A percentile compares a stretch with the other conserved stretches of the same genome.
phyloP scores from a whole-genome alignment of 164 flowering plant genomes.

The Umbilicus rupestris region DNA sequence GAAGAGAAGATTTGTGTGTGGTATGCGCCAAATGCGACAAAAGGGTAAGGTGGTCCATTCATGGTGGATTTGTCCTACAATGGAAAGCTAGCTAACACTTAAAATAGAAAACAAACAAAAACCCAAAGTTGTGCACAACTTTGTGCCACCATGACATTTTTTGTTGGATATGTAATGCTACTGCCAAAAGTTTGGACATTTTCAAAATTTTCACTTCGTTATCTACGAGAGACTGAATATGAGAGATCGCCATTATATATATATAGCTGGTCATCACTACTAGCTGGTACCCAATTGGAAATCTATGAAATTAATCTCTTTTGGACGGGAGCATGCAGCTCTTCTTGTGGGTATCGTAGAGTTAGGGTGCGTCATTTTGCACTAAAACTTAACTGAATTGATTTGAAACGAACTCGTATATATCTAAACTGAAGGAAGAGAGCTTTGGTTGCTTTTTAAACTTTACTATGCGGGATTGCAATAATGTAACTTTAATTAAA shows the following conservation, averaged over 20 bases:
- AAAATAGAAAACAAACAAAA: neutral
- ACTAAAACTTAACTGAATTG: too few species aligned
- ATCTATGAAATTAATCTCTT: neutral
- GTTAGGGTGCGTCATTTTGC: too few species aligned
- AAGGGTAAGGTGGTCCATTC: neutral
- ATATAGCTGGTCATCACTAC: neutral
- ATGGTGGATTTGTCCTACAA: neutral
- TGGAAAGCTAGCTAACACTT: neutral
- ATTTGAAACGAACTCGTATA: too few species aligned
- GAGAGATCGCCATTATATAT: neutral
- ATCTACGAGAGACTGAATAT: neutral
- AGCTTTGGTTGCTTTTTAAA: too few species aligned
- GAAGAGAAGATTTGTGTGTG: too few species aligned
- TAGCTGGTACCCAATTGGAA: neutral
- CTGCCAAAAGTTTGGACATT: neutral
- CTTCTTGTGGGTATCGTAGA: too few species aligned
- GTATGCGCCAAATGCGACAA: too few species aligned
- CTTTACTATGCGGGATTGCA: too few species aligned
- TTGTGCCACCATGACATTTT: neutral
- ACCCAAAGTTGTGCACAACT: neutral
- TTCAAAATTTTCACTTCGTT: neutral
- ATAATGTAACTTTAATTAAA: too few species aligned
- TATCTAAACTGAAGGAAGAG: too few species aligned
- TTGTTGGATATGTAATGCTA: neutral
- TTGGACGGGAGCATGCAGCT: neutral